Evolutionary conservation across 176 grass and related monocot genomes (phyloP), one percentile per base, ranked within the genome.

Genomic region (Aechmea fasciata): DNA sequence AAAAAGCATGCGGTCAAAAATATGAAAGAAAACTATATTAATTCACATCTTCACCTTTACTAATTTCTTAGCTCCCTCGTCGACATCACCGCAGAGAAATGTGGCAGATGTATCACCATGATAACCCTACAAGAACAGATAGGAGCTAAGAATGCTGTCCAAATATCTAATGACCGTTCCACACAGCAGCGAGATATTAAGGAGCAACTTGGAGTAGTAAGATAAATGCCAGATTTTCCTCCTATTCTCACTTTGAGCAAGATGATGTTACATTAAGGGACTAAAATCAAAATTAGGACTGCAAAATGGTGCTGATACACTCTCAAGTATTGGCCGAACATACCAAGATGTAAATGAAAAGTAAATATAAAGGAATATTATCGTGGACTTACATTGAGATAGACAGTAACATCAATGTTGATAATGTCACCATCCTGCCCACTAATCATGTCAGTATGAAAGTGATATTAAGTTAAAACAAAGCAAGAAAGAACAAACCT

Each of bases 391-490:
- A 97, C 89, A 76, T 92, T 92, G 71, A 97, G 86, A 82, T 87
- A 97, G 19, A 97, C 84, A 66, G 93, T 97, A 85, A 90, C 93
- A 76, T 97, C 89, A 18, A 97, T 92, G 55, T 97, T 97, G 82
- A 97, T 85, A 74, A 97, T 97, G 83, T 97, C 93, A 25, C 89
- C 89, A 79, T 97, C 93, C 92, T 96, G 83, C 20, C 75, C 65
- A 18, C 17, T 53, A 69, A 49, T 17, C 3, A 10, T 4, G 67
- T 29, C 29, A 57, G 25, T 9, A 47, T 24, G 13, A 70, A 51
- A 10, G 11, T 70, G 13, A 13, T 11, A 49, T 13, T 57, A 17
- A 62, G 15, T 52, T 24, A 11, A 47, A 69, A 69, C 22, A 69
- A 10, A 20, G 26, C 17, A 57, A 65, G 48, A 59, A 11, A 11